These are phyloP conservation scores for Colletotrichum tofieldiae DNA, from an alignment of 2,329 filamentous ascomycete genomes.

Conservation along the genomic window DNA sequence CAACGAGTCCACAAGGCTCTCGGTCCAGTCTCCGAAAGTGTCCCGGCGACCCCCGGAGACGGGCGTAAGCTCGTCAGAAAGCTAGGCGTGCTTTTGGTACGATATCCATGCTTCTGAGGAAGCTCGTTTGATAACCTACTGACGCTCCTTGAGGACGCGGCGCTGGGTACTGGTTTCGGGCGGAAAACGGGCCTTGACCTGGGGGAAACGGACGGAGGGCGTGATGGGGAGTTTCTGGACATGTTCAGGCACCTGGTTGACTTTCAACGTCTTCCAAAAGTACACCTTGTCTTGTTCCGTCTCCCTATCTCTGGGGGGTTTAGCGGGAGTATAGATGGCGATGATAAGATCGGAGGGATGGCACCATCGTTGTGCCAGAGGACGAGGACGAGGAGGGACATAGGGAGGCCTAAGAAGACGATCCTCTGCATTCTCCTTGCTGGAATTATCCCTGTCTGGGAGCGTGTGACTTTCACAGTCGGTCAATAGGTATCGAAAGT, in stretches of 20 bases:
- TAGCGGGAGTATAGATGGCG: not conserved
- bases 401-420: slow-evolving; percentile 19
- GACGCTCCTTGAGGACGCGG: slow-evolving; percentile 47
- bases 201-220: slow-evolving; percentile 50
- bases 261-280: slow-evolving; percentile 45
- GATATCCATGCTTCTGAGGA: slow-evolving; percentile 65
- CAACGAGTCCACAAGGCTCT: slow-evolving; percentile 72
- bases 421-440: not conserved
- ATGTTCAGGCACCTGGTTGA: slow-evolving; percentile 43
- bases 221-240: slow-evolving; percentile 52
- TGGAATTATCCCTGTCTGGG: not conserved
- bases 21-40: slow-evolving; percentile 69
- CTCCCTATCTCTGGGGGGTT: slow-evolving; percentile 6
- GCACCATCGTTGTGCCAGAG: slow-evolving; percentile 19
- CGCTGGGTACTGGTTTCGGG: slow-evolving; percentile 45
- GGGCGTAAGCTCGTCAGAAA: slow-evolving; percentile 66
- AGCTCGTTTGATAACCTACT: slow-evolving; percentile 57
- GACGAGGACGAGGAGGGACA: slow-evolving; percentile 20
- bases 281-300: not conserved
- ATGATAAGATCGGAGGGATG: not conserved
- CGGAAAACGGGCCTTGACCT: slow-evolving; percentile 52
- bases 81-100: slow-evolving; percentile 68
- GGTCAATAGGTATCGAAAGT: too few relatives aligned
- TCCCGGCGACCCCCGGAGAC: slow-evolving; percentile 63
- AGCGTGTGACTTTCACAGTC: not conserved